These are phyloP conservation scores for Myrica gale DNA, from an alignment of 306 rosid species.

Conservation along the genomic window DNA sequence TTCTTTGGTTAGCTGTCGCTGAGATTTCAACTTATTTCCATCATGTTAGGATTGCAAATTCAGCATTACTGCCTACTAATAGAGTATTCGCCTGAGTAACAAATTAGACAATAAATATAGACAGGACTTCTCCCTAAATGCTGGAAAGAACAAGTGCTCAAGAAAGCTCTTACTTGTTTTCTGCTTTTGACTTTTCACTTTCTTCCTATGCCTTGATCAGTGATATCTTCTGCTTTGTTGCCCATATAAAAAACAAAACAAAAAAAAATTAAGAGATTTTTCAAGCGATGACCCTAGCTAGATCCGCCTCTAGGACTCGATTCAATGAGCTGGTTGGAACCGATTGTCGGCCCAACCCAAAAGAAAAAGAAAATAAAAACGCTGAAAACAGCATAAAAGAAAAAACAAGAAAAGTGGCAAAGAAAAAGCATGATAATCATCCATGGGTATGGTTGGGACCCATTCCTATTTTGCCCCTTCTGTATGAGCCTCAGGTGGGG, in stretches of 20 bases:
- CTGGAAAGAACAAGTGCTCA: neutral
- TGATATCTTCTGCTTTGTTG: constrained; percentile 51
- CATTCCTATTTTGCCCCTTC: neutral
- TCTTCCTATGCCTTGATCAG: constrained; percentile 65
- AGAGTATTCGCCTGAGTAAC: neutral
- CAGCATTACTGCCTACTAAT: no score
- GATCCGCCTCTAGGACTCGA: no score
- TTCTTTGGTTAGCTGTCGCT: neutral
- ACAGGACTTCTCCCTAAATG: neutral
- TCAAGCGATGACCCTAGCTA: no score
- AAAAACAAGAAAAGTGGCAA: neutral
- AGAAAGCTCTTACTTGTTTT: constrained; percentile 42
- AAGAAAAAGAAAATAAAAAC: no score
- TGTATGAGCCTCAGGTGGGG: constrained; percentile 24
- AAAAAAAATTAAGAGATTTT: no score
- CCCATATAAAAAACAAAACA: neutral
- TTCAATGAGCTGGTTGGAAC: no score
- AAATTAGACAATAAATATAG: no score
- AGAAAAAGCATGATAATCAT: no score
- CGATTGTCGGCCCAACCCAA: no score
- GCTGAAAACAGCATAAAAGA: neutral
- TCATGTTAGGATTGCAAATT: no score
- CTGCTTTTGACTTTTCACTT: constrained; percentile 57
- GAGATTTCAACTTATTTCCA: neutral
- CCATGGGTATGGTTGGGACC: neutral